A percentile compares a stretch with the other conserved stretches of the same genome.
phyloP scores from a whole-genome alignment of 192 early-diverging fungal genomes.

The Coemansia sp. region DNA sequence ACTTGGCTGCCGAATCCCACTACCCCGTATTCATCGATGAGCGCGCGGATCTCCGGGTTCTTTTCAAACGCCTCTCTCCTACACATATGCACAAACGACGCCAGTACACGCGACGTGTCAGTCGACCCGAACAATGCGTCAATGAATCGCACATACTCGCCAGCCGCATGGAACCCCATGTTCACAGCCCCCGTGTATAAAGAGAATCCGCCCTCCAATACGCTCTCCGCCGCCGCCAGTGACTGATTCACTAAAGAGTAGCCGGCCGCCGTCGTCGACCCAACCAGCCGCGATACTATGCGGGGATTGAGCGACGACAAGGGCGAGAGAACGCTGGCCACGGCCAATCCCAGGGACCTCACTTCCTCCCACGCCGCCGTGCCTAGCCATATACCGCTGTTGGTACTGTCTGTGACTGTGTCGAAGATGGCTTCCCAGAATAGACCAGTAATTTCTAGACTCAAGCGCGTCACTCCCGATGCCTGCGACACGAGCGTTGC shows the following conservation, averaged over 20 bases:
- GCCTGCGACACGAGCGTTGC: slow-evolving; percentile 44
- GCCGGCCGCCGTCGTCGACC: slow-evolving; percentile 34
- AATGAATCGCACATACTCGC: slow-evolving; percentile 86
- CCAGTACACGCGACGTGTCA: slow-evolving; percentile 86
- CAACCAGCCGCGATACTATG: slow-evolving; percentile 40
- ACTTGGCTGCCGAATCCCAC: slow-evolving; percentile 70
- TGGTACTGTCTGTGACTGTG: slow-evolving; percentile 45
- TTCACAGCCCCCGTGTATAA: slow-evolving; percentile 75
- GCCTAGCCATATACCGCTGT: slow-evolving; percentile 41
- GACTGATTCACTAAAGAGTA: slow-evolving; percentile 44
- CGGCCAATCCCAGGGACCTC: slow-evolving; percentile 23
- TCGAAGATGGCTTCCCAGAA: slow-evolving; percentile 54
- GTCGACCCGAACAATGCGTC: slow-evolving; percentile 95
- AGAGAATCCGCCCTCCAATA: slow-evolving; percentile 68
- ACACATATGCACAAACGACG: slow-evolving; percentile 76
- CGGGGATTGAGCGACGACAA: slow-evolving; percentile 45
- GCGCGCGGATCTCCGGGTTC: slow-evolving; percentile 61
- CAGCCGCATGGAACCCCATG: slow-evolving; percentile 67
- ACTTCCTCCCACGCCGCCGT: slow-evolving; percentile 41
- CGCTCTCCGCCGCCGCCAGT: slow-evolving; percentile 33
- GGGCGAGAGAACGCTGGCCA: slow-evolving; percentile 31
- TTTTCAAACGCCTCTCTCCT: slow-evolving; percentile 69
- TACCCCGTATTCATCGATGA: slow-evolving; percentile 59
- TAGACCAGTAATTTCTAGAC: slow-evolving; percentile 45
- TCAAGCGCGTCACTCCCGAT: slow-evolving; percentile 45